A percentile compares a stretch with the other conserved stretches of the same genome.
Conservation (phyloP, 148 eudicot species). For the Gaultheria prostrata region DNA sequence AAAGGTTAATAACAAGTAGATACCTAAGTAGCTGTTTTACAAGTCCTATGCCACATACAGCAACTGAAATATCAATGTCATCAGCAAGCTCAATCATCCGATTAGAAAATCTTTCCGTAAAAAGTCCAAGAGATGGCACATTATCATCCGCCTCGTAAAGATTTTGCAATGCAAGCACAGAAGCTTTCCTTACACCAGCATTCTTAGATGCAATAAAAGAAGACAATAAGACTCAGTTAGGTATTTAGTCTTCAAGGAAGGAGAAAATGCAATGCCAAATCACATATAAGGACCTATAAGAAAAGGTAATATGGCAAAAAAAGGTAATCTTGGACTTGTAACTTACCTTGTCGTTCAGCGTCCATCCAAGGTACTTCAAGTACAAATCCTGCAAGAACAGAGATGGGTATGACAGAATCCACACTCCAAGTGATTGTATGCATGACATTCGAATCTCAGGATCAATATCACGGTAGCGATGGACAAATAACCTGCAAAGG, state of each 20-base stretch:
- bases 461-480: slow-evolving; percentile 97
- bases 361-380: slow-evolving; percentile 99
- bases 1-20: background rate
- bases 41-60: slow-evolving; percentile 93
- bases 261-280: slow-evolving; percentile 1
- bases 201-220: slow-evolving; percentile 40
- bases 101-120: slow-evolving; percentile 85
- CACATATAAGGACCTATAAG: background rate
- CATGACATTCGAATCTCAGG: slow-evolving; percentile 84
- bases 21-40: slow-evolving; percentile 89
- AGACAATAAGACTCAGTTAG: slow-evolving; percentile 8
- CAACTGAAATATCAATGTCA: slow-evolving; percentile 89
- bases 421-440: slow-evolving; percentile 85
- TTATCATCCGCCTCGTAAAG: slow-evolving; percentile 94
- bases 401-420: slow-evolving; percentile 90
- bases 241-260: slow-evolving; percentile 10
- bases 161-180: slow-evolving; percentile 79
- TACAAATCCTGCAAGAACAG: slow-evolving; percentile 91
- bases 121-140: slow-evolving; percentile 93
- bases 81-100: slow-evolving; percentile 99
- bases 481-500: slow-evolving; percentile 85
- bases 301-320: background rate
- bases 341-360: slow-evolving; percentile 90
- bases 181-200: slow-evolving; percentile 92
- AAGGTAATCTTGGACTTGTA: background rate